Evolutionary conservation across 352 stramenopile species (phyloP).

Genomic region (Phytophthora podocarpi): DNA sequence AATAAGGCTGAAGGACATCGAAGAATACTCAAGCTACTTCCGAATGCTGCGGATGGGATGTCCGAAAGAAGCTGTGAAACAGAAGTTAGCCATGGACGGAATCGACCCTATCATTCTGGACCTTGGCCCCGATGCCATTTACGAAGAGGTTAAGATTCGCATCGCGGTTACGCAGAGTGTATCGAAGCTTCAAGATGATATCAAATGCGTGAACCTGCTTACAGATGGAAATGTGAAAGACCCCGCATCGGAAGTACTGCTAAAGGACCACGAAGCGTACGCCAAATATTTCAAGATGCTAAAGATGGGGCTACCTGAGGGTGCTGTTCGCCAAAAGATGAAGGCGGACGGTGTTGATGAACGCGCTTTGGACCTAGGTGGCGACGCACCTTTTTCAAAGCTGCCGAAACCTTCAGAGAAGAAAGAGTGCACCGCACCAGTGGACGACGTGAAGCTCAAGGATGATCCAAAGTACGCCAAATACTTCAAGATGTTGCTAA

Average conservation of each 20-base stretch:
- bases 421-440: constrained; percentile 1
- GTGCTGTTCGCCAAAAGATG: constrained; percentile 91
- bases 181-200: constrained; percentile 65
- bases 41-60: constrained; percentile 94
- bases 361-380: constrained; percentile 47
- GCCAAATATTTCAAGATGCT: constrained; percentile 96
- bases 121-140: constrained; percentile 61
- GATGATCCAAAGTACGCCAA: constrained; percentile 81
- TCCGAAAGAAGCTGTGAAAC: constrained; percentile 86
- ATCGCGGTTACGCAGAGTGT: constrained; percentile 35
- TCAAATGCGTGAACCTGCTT: constrained; percentile 52
- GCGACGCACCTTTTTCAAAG: constrained; percentile 14
- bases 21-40: constrained; percentile 90
- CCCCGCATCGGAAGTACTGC: constrained; percentile 13
- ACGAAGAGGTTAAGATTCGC: constrained; percentile 63
- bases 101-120: constrained; percentile 73
- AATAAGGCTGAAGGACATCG: constrained; percentile 60
- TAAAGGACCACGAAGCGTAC: constrained; percentile 72
- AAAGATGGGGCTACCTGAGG: constrained; percentile 88
- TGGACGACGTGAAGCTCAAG: constrained; percentile 35
- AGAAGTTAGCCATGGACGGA: constrained; percentile 93
- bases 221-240: constrained; percentile 3
- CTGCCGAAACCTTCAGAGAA: constrained; percentile 3
- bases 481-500: constrained; percentile 95
- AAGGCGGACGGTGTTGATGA: constrained; percentile 49